Conservation (phyloP, 2,329 filamentous ascomycete species). For the Paecilomyces dactylethromorphus region DNA sequence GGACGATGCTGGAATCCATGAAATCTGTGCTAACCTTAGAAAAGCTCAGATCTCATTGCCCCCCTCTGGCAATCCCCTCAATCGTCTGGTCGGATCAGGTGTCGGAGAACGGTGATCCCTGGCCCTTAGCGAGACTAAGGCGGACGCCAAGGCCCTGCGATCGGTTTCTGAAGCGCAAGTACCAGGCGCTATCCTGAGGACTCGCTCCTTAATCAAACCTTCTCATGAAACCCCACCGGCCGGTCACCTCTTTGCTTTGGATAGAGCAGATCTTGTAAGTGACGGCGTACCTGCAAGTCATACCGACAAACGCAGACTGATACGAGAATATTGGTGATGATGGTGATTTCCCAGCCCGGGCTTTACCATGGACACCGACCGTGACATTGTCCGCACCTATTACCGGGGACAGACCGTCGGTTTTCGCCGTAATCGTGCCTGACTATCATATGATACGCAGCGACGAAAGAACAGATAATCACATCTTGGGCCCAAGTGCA, state of each 20-base stretch:
- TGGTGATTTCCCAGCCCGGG: constrained; percentile 10
- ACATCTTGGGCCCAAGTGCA: background rate
- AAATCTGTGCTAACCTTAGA: background rate
- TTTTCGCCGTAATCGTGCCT: background rate
- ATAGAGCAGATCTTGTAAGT: background rate
- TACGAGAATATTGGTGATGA: constrained; percentile 4
- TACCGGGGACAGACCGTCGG: background rate
- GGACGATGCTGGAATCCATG: background rate
- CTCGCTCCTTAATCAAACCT: constrained; percentile 36
- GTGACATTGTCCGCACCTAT: background rate
- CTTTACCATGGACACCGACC: background rate
- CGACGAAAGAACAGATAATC: background rate
- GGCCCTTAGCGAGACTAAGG: constrained; percentile 11
- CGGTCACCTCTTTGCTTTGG: background rate
- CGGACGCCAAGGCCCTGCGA: constrained; percentile 15
- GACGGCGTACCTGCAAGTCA: background rate
- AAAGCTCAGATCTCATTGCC: constrained; percentile 1
- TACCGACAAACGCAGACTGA: background rate
- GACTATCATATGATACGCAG: background rate
- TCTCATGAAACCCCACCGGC: constrained; percentile 6
- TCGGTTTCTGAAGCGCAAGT: constrained; percentile 8
- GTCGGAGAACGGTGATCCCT: constrained; percentile 14
- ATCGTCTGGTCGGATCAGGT: constrained; percentile 7
- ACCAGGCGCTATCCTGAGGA: constrained; percentile 22
- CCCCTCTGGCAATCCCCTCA: constrained; percentile 3